Conservation (phyloP, 2,329 filamentous ascomycete species). For the Alternaria rosae region DNA sequence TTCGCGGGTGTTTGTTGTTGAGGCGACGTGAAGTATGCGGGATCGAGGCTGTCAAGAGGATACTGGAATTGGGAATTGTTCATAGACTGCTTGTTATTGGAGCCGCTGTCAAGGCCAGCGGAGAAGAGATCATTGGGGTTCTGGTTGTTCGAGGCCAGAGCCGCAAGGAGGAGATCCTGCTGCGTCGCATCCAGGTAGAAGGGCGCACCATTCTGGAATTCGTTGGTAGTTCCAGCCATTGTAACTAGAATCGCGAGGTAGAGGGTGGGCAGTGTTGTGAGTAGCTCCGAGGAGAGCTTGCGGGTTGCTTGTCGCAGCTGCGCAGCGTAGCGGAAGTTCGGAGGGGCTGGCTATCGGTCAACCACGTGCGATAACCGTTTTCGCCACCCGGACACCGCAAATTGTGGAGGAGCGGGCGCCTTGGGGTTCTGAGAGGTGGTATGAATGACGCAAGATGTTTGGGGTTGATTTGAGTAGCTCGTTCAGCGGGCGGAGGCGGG, state of each 20-base stretch:
- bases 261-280: not conserved
- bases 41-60: slow-evolving; percentile 43
- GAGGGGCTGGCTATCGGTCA: slow-evolving; percentile 12
- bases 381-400: slow-evolving; percentile 14
- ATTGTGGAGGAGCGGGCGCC: slow-evolving; percentile 3
- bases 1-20: slow-evolving; percentile 51
- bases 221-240: slow-evolving; percentile 50
- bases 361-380: slow-evolving; percentile 10
- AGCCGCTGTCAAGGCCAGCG: slow-evolving; percentile 22
- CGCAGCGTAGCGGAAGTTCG: slow-evolving; percentile 1
- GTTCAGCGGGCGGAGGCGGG: slow-evolving; percentile 19
- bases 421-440: slow-evolving; percentile 2
- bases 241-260: slow-evolving; percentile 12
- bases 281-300: not conserved
- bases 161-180: slow-evolving; percentile 58
- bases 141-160: slow-evolving; percentile 56
- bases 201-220: slow-evolving; percentile 50
- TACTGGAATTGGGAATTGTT: slow-evolving; percentile 42
- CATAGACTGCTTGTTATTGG: slow-evolving; percentile 20
- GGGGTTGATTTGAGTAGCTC: slow-evolving; percentile 8
- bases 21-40: slow-evolving; percentile 48
- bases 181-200: slow-evolving; percentile 57
- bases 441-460: slow-evolving; percentile 22
- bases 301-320: not conserved
- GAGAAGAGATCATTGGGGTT: slow-evolving; percentile 41